These are phyloP conservation scores for Boletus eberwhitei DNA, from an alignment of 768 basidiomycete genomes.

Conservation along the genomic window DNA sequence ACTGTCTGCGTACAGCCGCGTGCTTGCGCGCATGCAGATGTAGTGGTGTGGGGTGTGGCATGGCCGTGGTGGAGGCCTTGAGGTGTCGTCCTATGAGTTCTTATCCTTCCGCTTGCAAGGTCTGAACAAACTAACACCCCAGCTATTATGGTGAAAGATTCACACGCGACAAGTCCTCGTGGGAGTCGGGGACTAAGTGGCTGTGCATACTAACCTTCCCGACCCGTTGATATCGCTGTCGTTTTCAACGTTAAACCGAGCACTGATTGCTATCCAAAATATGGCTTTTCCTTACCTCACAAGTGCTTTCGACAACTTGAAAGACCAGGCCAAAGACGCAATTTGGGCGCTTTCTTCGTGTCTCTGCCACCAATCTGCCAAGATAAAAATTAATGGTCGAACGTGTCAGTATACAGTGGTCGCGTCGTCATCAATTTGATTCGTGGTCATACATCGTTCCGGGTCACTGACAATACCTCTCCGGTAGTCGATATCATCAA, in stretches of 20 bases:
- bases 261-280: background rate
- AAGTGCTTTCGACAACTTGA: constrained; percentile 52
- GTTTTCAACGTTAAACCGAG: background rate
- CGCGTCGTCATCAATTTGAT: background rate
- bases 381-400: constrained; percentile 93
- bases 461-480: constrained; percentile 1
- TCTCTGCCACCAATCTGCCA: constrained; percentile 76
- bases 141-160: too few relatives aligned
- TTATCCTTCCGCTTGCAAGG: too few relatives aligned
- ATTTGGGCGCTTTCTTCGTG: constrained; percentile 80
- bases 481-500: constrained; percentile 78
- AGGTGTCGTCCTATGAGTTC: too few relatives aligned
- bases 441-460: background rate
- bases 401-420: constrained; percentile 63
- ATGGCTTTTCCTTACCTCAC: constrained; percentile 35
- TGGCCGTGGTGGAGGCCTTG: too few relatives aligned
- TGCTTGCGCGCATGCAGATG: too few relatives aligned
- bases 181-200: too few relatives aligned
- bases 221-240: background rate
- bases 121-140: too few relatives aligned
- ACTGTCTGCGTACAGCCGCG: too few relatives aligned
- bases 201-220: background rate
- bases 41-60: too few relatives aligned
- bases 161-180: too few relatives aligned
- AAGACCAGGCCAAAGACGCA: constrained; percentile 78